Evolutionary conservation across 2,329 filamentous ascomycete genomes (phyloP), one percentile per base, ranked within the genome.

Genomic region (Aspergillus pseudotamarii): DNA sequence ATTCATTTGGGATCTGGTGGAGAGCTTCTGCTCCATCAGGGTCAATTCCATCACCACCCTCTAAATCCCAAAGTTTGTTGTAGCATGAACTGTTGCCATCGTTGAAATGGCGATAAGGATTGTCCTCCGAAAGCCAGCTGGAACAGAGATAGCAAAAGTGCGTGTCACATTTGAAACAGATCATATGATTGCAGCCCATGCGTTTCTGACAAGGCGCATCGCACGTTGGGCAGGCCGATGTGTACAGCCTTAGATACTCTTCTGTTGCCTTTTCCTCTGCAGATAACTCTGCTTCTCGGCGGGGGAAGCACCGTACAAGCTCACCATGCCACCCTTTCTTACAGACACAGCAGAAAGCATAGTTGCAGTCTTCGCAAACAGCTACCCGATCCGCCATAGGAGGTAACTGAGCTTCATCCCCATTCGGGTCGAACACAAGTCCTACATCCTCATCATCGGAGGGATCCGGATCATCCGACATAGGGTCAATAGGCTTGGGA

Each of bases 81-180:
- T 90, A 96, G 75, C 95, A 99, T 12, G 82, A 82, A 1, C 88
- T 91, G 19, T 85, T 82, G 58, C 81, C 79, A 32, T 87, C 84
- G 73, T 97, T 97, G 81, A 94, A 99, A 76, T 99, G 95, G 60
- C 85, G 81, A 73, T 98, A 98, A 1, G 94, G 94, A 69, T 97
- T 95, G 21, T 81, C 83, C 0, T 91, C 87, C 61, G 90, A 86
- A 48, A 99, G 84, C 91, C 92, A 98, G n/a, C 89, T 85, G 0
- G 91, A 90, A 74, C 95, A 98, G 1, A 98, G 85, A 70, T 98
- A 98, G 81, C 95, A 99, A 76, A 97, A 98, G 77, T 98, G 94
- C 2, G 92, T 91, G 58, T 90, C 85, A 81, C 95, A 99, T 67
- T 92, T 89, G 76, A 90, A 92, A 79, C 94, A 97, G 57, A 90